Percentiles rank a stretch among this genome's conserved stretches.
These are phyloP conservation scores for Phlyctochytrium planicorne DNA, from an alignment of 192 early-diverging fungal genomes.

Conservation along the genomic window DNA sequence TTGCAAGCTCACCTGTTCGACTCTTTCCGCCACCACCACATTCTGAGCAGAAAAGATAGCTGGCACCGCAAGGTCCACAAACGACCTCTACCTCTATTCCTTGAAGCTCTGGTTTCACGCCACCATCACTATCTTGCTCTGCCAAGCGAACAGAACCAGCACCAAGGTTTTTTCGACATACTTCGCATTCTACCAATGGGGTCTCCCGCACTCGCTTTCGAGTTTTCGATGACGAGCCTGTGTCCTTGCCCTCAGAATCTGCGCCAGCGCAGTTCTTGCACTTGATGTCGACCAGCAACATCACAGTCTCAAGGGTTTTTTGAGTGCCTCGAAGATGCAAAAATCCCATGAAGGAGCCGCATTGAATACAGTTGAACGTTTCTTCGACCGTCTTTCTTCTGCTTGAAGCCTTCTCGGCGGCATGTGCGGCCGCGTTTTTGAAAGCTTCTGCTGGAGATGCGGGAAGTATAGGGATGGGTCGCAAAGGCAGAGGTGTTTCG, in stretches of 20 bases:
- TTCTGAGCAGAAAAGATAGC: constrained; percentile 50
- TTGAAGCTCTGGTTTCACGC: constrained; percentile 5
- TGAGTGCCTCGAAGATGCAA: constrained; percentile 24
- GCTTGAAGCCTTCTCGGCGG: constrained; percentile 23
- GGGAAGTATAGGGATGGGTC: background rate
- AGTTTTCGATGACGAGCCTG: background rate
- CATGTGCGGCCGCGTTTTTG: constrained; percentile 13
- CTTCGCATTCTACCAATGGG: background rate
- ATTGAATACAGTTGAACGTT: constrained; percentile 12
- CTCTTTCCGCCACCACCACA: constrained; percentile 53
- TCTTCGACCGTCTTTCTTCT: constrained; percentile 29
- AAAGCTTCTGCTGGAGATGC: background rate
- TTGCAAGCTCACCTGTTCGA: too few relatives aligned
- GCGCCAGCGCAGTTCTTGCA: constrained; percentile 11
- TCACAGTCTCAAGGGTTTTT: constrained; percentile 16
- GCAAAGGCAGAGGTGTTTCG: background rate
- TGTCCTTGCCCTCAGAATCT: background rate
- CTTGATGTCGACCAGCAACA: constrained; percentile 8
- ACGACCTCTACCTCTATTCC: constrained; percentile 42
- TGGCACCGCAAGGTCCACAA: constrained; percentile 35
- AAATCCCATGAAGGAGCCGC: constrained; percentile 15
- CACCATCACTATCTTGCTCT: background rate
- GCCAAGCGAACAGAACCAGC: background rate
- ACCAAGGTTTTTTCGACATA: background rate
- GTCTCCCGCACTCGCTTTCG: background rate